Base-by-base conservation (phyloP, 176 grass and related monocot genomes). In the Juncus inflexus region DNA sequence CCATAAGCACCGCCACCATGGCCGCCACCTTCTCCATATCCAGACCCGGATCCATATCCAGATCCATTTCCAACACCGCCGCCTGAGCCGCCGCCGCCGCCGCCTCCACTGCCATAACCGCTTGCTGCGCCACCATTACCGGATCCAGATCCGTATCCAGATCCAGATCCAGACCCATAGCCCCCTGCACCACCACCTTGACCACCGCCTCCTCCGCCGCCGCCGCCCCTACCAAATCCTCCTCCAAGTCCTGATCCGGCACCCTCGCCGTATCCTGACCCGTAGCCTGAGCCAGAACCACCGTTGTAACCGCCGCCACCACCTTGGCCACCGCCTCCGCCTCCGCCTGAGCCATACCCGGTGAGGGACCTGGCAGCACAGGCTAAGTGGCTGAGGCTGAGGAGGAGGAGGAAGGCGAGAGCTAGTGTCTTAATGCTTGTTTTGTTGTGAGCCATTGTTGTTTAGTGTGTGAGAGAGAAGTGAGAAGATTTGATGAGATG, bases 331-430 rank as follows among this genome's bases (percentile, higher is more conserved):
- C 47, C 61, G n/a, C 59, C 40, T n/a, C 74, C 63, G 50, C 62
- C 54, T 11, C 50, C 35, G 12, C 67, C 53, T 4, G 39, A 3
- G 11, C 67, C 67, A 42, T 71, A 71, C 12, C 0, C 74, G 0
- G 39, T 60, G 45, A 77, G 74, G 16, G 74, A 77, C 58, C 74
- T 50, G 9, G 65, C 56, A 7, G 55, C 76, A 3, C 16, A 56
- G 13, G 56, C 12, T 7, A 78, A 0, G 67, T 59, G 65, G 36
- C 65, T 42, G 52, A 78, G 39, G 55, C 76, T 53, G 45, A 78
- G 65, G 57, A 78, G 65, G 3, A 78, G 14, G 53, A 70, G 6
- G 47, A 78, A 63, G 9, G 58, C 55, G 63, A 78, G 56, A 61
- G 65, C 76, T 1, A 78, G 2, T 69, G 50, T 58, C 42, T 78